Evolutionary conservation across 495 filamentous ascomycete genomes (phyloP), one percentile per base, ranked within the genome.

Genomic region (Pseudoneurospora amorphoporcata): DNA sequence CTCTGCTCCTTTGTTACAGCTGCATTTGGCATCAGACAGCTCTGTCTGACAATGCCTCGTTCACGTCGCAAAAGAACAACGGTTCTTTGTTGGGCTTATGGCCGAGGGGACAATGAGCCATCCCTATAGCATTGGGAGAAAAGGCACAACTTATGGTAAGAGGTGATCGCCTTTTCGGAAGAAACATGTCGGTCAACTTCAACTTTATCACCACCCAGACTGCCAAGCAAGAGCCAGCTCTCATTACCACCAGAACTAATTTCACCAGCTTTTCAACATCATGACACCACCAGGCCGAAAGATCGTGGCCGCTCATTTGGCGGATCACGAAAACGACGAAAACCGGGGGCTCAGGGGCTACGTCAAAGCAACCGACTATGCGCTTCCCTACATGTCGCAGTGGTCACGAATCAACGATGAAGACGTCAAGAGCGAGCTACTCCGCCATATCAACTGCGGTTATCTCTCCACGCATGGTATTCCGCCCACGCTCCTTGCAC

Each of bases 371-470:
- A 81, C 77, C 16, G 79, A 81, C 68, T 81, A 73, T 68, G 72
- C 79, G 4, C 75, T 81, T 32, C 79, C 79, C 19, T 80, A 81
- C 71, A 45, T 72, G 42, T 81, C 79, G 42, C 70, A 69, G 12
- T 81, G 72, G 72, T 79, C 78, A 16, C 74, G 79, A 4, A 53
- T 73, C n/a, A 69, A 77, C 68, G 68, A 69, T 3, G 19, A 70
- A 2, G 74, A 76, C 16, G 68, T 76, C 43, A 39, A 72, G 16
- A 39, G 70, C 10, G 72, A 68, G 65, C 72, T 84, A 39, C 78
- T 86, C 32, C 77, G 75, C 32, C 80, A 84, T 68, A 74, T 86
- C 68, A 87, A 86, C 78, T 88, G 86, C 76, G 75, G 80, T 72
- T 88, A 86, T 70, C 78, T 87, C 9, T 87, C 86, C 2, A 86